Percentiles rank a stretch among this genome's conserved stretches.
These are phyloP conservation scores for Tubosaeta sp. DNA, from an alignment of 768 basidiomycete genomes.

Conservation along the genomic window DNA sequence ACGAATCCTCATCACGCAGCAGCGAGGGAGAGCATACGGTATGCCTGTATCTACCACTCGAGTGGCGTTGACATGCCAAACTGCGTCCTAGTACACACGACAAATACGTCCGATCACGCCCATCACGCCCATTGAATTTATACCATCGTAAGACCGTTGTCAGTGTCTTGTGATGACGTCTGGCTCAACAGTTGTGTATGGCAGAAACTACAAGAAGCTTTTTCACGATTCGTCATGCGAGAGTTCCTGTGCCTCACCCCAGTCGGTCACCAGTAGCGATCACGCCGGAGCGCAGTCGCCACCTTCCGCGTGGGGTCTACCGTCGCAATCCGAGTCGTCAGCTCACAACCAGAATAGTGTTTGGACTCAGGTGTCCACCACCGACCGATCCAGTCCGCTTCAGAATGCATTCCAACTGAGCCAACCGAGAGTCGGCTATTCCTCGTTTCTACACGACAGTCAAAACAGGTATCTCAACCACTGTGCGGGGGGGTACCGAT, in stretches of 20 bases:
- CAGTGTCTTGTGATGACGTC: slow-evolving; percentile 3
- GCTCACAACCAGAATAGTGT: slow-evolving; percentile 19
- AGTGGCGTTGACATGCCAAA: slow-evolving; percentile 11
- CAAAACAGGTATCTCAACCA: slow-evolving; percentile 45
- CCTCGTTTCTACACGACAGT: slow-evolving; percentile 53
- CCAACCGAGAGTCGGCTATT: slow-evolving; percentile 53
- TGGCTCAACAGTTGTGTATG: slow-evolving; percentile 9
- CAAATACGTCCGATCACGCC: slow-evolving; percentile 34
- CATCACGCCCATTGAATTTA: slow-evolving; percentile 33
- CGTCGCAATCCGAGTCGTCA: slow-evolving; percentile 33
- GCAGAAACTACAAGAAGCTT: slow-evolving; percentile 30
- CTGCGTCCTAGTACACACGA: slow-evolving; percentile 21
- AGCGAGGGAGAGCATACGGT: slow-evolving; percentile 28
- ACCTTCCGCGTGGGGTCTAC: slow-evolving; percentile 39
- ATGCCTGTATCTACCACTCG: slow-evolving; percentile 6
- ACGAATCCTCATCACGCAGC: slow-evolving; percentile 20
- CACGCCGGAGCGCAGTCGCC: slow-evolving; percentile 47
- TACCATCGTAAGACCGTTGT: slow-evolving; percentile 26
- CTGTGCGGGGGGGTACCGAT: slow-evolving; percentile 8
- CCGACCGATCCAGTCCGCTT: slow-evolving; percentile 33
- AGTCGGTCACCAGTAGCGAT: slow-evolving; percentile 38
- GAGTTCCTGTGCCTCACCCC: slow-evolving; percentile 27
- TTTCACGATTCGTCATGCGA: slow-evolving; percentile 30
- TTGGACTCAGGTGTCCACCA: slow-evolving; percentile 26
- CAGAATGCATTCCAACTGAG: slow-evolving; percentile 34